Conservation (phyloP, 495 filamentous ascomycete genomes). For the Trichoderma virens region DNA sequence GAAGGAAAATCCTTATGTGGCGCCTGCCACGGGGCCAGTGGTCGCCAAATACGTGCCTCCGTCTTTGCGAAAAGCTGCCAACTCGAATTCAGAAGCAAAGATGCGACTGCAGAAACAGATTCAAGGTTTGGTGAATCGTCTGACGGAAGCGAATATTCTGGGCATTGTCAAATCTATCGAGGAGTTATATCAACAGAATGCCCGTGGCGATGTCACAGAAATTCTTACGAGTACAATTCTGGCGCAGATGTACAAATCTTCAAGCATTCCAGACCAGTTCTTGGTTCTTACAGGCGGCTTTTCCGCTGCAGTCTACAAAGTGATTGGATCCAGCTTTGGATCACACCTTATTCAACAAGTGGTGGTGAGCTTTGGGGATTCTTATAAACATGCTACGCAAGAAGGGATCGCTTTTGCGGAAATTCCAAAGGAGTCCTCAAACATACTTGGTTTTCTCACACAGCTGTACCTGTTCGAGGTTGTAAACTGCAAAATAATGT, state of each 20-base stretch:
- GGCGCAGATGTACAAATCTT: slow-evolving; percentile 65
- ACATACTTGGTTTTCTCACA: slow-evolving; percentile 77
- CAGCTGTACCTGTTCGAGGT: slow-evolving; percentile 89
- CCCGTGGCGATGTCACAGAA: slow-evolving; percentile 76
- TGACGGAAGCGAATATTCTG: slow-evolving; percentile 82
- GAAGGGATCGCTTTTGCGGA: slow-evolving; percentile 38
- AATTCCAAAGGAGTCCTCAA: slow-evolving; percentile 58
- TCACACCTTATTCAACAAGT: slow-evolving; percentile 72
- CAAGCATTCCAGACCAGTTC: slow-evolving; percentile 74
- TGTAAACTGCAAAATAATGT: slow-evolving; percentile 71
- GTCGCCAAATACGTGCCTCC: slow-evolving; percentile 76
- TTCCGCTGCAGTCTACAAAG: slow-evolving; percentile 76
- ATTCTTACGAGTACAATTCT: slow-evolving; percentile 68
- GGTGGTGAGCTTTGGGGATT: slow-evolving; percentile 57
- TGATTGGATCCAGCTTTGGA: slow-evolving; percentile 79
- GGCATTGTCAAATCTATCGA: slow-evolving; percentile 75
- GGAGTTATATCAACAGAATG: slow-evolving; percentile 69
- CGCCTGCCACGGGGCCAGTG: slow-evolving; percentile 30
- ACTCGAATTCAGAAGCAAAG: slow-evolving; percentile 59
- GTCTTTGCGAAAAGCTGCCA: slow-evolving; percentile 57
- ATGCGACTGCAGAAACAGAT: slow-evolving; percentile 66
- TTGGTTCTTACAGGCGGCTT: slow-evolving; percentile 88
- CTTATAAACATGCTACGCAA: slow-evolving; percentile 38
- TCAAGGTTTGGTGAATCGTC: slow-evolving; percentile 83
- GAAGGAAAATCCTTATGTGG: slow-evolving; percentile 47